phyloP scores from a whole-genome alignment of 305 asterid species.

The Fraxinus albicans region DNA sequence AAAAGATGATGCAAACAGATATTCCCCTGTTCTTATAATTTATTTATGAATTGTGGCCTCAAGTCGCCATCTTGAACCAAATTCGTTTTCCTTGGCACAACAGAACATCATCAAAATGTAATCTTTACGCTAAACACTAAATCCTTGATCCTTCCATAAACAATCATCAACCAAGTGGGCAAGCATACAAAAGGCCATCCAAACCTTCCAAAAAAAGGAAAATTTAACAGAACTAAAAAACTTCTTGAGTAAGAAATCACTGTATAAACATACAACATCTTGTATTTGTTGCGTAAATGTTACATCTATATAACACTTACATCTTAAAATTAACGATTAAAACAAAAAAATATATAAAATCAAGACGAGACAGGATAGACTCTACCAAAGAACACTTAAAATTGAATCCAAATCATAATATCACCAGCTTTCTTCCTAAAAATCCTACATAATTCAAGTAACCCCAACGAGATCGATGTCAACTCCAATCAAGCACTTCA shows the following conservation, averaged over 20 bases:
- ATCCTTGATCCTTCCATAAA: neutral
- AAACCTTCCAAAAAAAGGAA: neutral
- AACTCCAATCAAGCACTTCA: constrained; percentile 30
- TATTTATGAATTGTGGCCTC: neutral
- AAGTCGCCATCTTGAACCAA: neutral
- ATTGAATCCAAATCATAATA: neutral
- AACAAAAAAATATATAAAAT: neutral
- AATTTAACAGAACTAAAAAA: neutral
- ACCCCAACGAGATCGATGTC: constrained; percentile 30
- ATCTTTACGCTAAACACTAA: neutral
- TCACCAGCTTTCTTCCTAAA: neutral
- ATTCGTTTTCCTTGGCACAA: neutral
- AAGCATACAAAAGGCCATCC: neutral
- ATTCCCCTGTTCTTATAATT: neutral
- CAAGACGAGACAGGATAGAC: neutral
- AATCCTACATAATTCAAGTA: constrained; percentile 19
- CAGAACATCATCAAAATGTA: neutral
- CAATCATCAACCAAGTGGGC: neutral
- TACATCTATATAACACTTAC: neutral
- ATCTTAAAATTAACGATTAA: neutral
- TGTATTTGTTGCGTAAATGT: neutral
- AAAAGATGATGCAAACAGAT: neutral
- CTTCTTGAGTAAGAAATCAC: neutral
- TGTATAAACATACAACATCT: neutral
- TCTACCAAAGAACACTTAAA: neutral